phyloP scores from a whole-genome alignment of 371 early-diverging fungal species.

The Mucor sp. region DNA sequence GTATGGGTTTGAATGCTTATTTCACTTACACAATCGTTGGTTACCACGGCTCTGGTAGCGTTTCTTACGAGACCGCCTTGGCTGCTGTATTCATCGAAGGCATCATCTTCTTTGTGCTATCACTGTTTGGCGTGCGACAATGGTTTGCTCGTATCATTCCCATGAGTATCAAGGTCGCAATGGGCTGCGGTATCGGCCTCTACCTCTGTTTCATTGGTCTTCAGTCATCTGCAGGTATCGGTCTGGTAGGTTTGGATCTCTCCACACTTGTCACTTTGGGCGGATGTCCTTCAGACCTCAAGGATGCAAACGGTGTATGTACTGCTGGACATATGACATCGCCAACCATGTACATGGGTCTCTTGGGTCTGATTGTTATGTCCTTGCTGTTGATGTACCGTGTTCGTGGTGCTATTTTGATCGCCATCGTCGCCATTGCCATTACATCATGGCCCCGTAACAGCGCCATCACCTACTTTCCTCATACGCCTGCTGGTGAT shows the following conservation, averaged over 20 bases:
- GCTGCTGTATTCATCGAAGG: slow-evolving; percentile 84
- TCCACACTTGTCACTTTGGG: slow-evolving; percentile 70
- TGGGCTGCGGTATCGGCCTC: slow-evolving; percentile 78
- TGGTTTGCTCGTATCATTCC: slow-evolving; percentile 77
- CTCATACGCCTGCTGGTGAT: slow-evolving; percentile 63
- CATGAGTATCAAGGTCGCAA: slow-evolving; percentile 70
- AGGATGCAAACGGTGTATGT: slow-evolving; percentile 59
- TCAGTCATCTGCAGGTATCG: slow-evolving; percentile 79
- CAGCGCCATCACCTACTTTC: slow-evolving; percentile 73
- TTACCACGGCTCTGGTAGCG: slow-evolving; percentile 71
- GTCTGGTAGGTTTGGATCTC: slow-evolving; percentile 59
- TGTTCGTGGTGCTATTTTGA: slow-evolving; percentile 73
- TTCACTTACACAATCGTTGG: slow-evolving; percentile 83
- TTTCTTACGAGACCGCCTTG: slow-evolving; percentile 69
- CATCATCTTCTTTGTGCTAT: slow-evolving; percentile 69
- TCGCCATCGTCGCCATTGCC: slow-evolving; percentile 70
- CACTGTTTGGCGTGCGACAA: slow-evolving; percentile 77
- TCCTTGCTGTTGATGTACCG: slow-evolving; percentile 63
- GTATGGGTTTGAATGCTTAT: slow-evolving; percentile 82
- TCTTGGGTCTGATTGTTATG: slow-evolving; percentile 74
- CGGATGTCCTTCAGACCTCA: slow-evolving; percentile 60
- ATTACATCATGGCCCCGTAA: slow-evolving; percentile 70
- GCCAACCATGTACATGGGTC: slow-evolving; percentile 66
- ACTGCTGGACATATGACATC: slow-evolving; percentile 65
- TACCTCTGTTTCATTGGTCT: slow-evolving; percentile 77